Conservation (phyloP, 179 eudicot species). For the Spergularia azorica region DNA sequence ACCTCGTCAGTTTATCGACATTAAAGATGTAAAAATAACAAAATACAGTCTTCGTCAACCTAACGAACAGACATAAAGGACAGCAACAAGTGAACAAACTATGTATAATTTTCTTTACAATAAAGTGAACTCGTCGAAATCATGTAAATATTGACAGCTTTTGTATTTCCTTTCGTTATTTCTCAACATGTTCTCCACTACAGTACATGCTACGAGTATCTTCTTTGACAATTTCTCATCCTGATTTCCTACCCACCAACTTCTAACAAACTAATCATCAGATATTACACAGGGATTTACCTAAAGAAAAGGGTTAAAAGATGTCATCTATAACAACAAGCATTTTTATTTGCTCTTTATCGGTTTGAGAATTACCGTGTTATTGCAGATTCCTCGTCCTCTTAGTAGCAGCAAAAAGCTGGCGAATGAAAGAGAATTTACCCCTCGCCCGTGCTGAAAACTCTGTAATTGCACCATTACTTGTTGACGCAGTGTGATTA, state of each 20-base stretch:
- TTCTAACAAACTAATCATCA: constrained; percentile 23
- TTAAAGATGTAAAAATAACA: no score
- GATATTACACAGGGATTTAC: constrained; percentile 18
- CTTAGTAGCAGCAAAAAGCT: constrained; percentile 72
- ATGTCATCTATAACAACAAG: background rate
- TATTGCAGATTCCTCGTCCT: constrained; percentile 60
- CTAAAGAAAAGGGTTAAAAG: background rate
- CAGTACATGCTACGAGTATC: constrained; percentile 14
- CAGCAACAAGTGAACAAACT: constrained; percentile 8
- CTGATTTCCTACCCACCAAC: constrained; percentile 24
- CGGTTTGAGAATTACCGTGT: constrained; percentile 27
- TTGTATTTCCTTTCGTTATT: constrained; percentile 19
- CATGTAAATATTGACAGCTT: constrained; percentile 24
- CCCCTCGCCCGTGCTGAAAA: constrained; percentile 65
- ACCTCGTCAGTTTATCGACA: no score
- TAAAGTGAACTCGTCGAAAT: constrained; percentile 23
- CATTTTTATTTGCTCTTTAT: constrained; percentile 1
- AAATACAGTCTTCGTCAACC: background rate
- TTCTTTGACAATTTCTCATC: constrained; percentile 18
- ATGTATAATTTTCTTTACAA: constrained; percentile 21
- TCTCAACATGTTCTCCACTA: constrained; percentile 28
- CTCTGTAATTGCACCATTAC: constrained; percentile 60
- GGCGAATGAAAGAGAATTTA: constrained; percentile 77
- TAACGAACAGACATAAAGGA: background rate
- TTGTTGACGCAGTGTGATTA: constrained; percentile 43